These are phyloP conservation scores for Carex scoparia DNA, from an alignment of 176 grass and related monocot genomes.

Conservation along the genomic window DNA sequence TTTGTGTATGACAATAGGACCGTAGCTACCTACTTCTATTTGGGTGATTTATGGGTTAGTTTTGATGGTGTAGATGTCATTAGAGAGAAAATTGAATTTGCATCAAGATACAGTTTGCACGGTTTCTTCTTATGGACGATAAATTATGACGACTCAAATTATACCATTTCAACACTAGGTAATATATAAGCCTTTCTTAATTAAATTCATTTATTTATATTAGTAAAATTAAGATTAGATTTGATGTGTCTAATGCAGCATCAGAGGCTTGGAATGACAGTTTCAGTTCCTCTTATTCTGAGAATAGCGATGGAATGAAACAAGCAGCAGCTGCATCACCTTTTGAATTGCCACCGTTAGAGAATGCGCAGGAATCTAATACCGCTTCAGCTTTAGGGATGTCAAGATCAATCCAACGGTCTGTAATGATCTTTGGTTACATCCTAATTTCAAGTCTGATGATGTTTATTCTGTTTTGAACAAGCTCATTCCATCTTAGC, in stretches of 20 bases:
- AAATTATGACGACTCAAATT: slow-evolving; percentile 64
- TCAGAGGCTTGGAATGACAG: slow-evolving; percentile 42
- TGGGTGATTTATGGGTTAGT: slow-evolving; percentile 66
- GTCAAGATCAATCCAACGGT: background rate
- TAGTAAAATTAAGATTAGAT: too few species aligned
- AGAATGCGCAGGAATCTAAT: background rate
- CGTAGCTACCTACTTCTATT: slow-evolving; percentile 49
- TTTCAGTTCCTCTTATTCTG: slow-evolving; percentile 19
- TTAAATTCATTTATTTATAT: too few species aligned
- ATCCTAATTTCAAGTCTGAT: background rate
- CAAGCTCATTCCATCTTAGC: background rate
- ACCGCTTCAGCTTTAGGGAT: background rate
- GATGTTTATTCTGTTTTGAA: background rate
- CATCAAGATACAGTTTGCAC: slow-evolving; percentile 25
- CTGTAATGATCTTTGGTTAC: background rate
- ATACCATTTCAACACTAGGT: slow-evolving; percentile 62
- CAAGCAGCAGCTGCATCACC: slow-evolving; percentile 10
- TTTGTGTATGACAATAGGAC: slow-evolving; percentile 52
- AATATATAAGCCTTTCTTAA: background rate
- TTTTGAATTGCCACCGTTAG: slow-evolving; percentile 7
- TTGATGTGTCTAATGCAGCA: slow-evolving; percentile 33
- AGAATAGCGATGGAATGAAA: slow-evolving; percentile 27
- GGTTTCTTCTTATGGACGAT: slow-evolving; percentile 87
- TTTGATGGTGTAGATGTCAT: slow-evolving; percentile 63
- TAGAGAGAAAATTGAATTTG: slow-evolving; percentile 68